Evolutionary conservation across 2,329 filamentous ascomycete genomes (phyloP), one percentile per base, ranked within the genome.

Genomic region (Aspergillus thermomutatus): DNA sequence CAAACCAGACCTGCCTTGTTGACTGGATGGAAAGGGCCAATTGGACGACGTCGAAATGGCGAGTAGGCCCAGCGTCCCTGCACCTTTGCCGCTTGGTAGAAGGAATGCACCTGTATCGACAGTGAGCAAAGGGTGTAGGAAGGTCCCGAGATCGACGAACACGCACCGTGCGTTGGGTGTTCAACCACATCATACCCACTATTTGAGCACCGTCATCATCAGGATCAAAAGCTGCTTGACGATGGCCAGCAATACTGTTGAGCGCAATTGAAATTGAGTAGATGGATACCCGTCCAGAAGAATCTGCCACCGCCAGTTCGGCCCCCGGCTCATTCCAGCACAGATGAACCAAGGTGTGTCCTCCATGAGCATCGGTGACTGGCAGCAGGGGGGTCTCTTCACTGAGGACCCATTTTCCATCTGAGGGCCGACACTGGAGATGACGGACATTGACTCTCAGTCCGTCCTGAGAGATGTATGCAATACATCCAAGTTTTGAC

Each of bases 401-500:
- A 65, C 88, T 89, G 49, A 97, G 78, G 6, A 81, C 82, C 91
- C 92, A 97, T 43, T 80, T 81, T 2, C 88, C 90, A 73, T 88
- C 83, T 11, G 86, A 81, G 0, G 86, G 82, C 62, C 87, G 81
- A 66, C 88, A 87, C 34, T 85, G 82, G 51, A 96, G 80, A 69
- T 90, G 87, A 57, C 87, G 86, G 48, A 96, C 80, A 68, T 89
- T 86, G 52, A 97, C 78, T 14, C 80, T 82, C 49, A 82, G 82
- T 27, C 90, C 89, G 73, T 92, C 88, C 17, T 84, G 77, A 21
- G 87, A 84, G 63, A 97, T 88, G 53, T 87, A 88, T 27, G 92
- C 92, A 63, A 97, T 90, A 58, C 88, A 91, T 46, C 93, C 93
- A 59, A 86, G 84, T 66, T 87, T 92, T 10, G 93, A 96, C 92